phyloP scores from a whole-genome alignment of 148 eudicot species.

The Persicaria maculosa region DNA sequence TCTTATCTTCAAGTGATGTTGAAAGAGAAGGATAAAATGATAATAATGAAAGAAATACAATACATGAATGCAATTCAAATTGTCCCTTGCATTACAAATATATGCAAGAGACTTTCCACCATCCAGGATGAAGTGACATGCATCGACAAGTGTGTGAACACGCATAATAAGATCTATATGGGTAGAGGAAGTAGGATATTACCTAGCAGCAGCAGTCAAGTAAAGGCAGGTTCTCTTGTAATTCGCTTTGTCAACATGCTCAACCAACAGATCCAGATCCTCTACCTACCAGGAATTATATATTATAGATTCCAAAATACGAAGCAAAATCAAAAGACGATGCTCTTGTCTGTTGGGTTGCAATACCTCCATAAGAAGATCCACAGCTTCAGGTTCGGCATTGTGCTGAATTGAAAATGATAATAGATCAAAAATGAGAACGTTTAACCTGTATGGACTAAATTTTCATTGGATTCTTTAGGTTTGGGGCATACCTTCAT shows the following conservation, averaged over 20 bases:
- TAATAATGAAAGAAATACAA: not conserved
- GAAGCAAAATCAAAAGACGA: constrained; percentile 9
- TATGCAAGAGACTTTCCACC: not conserved
- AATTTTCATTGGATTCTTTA: not conserved
- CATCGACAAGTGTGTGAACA: not conserved
- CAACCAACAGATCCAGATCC: constrained; percentile 63
- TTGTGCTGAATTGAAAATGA: constrained; percentile 62
- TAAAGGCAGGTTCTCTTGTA: constrained; percentile 74
- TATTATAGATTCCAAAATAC: constrained; percentile 3
- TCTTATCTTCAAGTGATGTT: not conserved
- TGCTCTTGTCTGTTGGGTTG: not conserved
- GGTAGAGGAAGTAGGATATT: constrained; percentile 14
- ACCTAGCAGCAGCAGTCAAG: constrained; percentile 81
- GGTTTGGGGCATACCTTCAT: constrained; percentile 57
- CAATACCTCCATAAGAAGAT: constrained; percentile 94
- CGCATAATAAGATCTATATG: not conserved
- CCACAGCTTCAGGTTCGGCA: constrained; percentile 96
- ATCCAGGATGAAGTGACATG: not conserved
- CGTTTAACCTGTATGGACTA: not conserved
- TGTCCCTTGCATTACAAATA: not conserved
- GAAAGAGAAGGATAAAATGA: not conserved
- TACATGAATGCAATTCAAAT: not conserved
- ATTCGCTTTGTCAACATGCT: constrained; percentile 66
- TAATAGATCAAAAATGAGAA: not conserved
- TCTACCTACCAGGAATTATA: constrained; percentile 48